phyloP scores from a whole-genome alignment of 2,329 filamentous ascomycete genomes.

The Sclerotinia borealis region DNA sequence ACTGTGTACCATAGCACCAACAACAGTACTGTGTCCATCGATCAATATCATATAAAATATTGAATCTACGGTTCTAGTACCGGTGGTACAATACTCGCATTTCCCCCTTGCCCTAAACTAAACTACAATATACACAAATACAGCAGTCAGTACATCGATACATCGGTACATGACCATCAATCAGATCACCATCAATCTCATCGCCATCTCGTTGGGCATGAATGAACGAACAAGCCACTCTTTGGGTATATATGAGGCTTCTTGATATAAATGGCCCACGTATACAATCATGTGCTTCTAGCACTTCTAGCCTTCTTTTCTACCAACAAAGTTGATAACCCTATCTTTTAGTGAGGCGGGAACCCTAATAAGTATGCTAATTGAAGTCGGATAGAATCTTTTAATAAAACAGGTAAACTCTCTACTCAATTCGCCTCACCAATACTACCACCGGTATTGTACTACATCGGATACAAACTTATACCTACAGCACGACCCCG shows the following conservation, averaged over 20 bases:
- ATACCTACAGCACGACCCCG: background rate
- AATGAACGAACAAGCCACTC: background rate
- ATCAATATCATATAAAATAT: too few relatives aligned
- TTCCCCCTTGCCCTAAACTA: background rate
- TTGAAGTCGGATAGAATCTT: too few relatives aligned
- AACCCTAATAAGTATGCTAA: too few relatives aligned
- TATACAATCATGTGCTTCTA: constrained; percentile 5
- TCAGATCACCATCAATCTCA: background rate
- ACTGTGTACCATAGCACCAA: background rate
- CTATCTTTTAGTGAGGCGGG: background rate
- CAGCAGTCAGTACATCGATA: background rate
- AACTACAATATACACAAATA: background rate
- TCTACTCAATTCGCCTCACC: too few relatives aligned
- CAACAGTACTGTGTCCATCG: background rate
- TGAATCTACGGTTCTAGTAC: too few relatives aligned
- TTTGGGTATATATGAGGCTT: constrained; percentile 5
- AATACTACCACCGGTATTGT: too few relatives aligned
- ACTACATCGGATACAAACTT: too few relatives aligned
- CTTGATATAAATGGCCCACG: constrained; percentile 4
- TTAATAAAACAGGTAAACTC: too few relatives aligned
- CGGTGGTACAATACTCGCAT: too few relatives aligned
- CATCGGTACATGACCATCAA: background rate
- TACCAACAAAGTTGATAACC: too few relatives aligned
- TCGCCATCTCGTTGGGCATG: constrained; percentile 2
- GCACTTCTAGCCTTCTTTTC: background rate